Conservation (phyloP, 495 filamentous ascomycete species). For the Staphylotrichum longicolle region DNA sequence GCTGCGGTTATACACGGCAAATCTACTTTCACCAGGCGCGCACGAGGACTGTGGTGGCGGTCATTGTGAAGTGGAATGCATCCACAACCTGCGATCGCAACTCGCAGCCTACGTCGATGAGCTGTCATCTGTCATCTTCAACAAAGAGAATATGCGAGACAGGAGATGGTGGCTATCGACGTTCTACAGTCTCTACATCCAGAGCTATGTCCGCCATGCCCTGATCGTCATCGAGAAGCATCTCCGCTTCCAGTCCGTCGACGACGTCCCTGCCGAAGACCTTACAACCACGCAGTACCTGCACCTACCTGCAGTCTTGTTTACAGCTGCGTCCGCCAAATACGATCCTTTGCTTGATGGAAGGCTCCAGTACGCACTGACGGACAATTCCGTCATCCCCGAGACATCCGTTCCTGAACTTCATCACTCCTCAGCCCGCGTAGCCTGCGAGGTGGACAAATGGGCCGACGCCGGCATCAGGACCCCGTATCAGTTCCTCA, state of each 20-base stretch:
- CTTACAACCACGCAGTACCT: constrained; percentile 31
- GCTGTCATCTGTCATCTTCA: constrained; percentile 39
- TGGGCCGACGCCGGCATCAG: constrained; percentile 33
- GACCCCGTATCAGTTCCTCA: constrained; percentile 33
- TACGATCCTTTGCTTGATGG: constrained; percentile 35
- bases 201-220: constrained; percentile 36
- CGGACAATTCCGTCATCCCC: constrained; percentile 31
- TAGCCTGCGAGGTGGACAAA: constrained; percentile 30
- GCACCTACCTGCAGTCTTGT: constrained; percentile 30
- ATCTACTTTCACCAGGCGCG: constrained; percentile 16
- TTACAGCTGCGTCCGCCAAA: constrained; percentile 34
- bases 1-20: constrained; percentile 29
- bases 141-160: constrained; percentile 40
- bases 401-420: constrained; percentile 31
- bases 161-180: constrained; percentile 38
- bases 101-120: constrained; percentile 32
- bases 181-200: constrained; percentile 40
- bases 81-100: constrained; percentile 27
- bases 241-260: constrained; percentile 25
- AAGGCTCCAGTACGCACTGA: constrained; percentile 30
- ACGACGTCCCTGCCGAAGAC: constrained; percentile 31
- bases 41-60: constrained; percentile 30
- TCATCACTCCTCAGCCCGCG: constrained; percentile 31
- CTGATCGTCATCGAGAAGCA: constrained; percentile 34
- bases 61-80: constrained; percentile 35